Evolutionary conservation across 257 asterid genomes (phyloP).

Genomic region (Nicotiana paniculata): DNA sequence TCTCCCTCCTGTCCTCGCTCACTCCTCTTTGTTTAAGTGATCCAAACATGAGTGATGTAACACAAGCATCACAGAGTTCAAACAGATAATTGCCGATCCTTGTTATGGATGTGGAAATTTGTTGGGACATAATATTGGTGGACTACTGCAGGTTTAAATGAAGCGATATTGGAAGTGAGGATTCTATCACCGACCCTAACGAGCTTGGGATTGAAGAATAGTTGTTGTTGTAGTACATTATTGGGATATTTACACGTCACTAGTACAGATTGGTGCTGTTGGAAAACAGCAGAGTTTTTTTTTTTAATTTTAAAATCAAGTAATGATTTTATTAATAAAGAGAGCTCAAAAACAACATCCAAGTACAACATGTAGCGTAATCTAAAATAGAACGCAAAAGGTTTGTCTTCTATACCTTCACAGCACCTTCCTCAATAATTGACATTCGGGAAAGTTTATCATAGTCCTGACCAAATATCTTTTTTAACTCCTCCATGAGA

Average conservation of each 20-base stretch:
- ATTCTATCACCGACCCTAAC: not conserved
- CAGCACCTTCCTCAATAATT: constrained; percentile 44
- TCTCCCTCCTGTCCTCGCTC: not conserved
- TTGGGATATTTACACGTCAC: not conserved
- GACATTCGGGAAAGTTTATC: constrained; percentile 37
- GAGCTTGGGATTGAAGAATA: not conserved
- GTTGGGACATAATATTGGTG: not conserved
- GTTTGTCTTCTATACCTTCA: constrained; percentile 28
- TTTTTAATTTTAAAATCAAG: no score
- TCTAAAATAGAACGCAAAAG: not conserved
- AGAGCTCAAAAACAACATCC: no score
- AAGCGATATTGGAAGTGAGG: not conserved
- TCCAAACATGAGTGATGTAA: not conserved
- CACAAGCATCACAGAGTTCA: not conserved
- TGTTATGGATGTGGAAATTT: not conserved
- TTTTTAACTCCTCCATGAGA: constrained; percentile 44
- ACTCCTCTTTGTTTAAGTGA: not conserved
- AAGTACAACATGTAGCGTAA: no score
- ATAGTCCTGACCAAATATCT: constrained; percentile 37
- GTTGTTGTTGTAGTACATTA: not conserved
- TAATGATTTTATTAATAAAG: no score
- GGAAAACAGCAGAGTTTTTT: not conserved
- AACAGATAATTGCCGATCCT: not conserved
- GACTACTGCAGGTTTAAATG: not conserved
- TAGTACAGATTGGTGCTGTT: not conserved